These are phyloP conservation scores for Coemansia guatemalensis DNA, from an alignment of 192 early-diverging fungal genomes.

Conservation along the genomic window DNA sequence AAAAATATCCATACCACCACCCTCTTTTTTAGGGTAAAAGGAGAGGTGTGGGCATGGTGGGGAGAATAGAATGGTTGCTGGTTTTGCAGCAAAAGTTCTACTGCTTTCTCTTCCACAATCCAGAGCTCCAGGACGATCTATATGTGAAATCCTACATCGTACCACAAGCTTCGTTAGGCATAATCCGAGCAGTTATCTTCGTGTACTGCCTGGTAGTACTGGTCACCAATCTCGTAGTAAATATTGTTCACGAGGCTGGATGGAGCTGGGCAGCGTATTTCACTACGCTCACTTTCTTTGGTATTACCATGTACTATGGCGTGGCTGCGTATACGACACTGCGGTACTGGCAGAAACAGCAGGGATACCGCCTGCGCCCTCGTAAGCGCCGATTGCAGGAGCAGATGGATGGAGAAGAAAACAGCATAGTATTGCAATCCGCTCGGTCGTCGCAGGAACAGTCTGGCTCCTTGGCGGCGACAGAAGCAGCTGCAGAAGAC, in stretches of 20 bases:
- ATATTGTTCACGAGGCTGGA: conserved; percentile 38
- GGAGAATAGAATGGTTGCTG: background rate
- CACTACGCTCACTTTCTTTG: conserved; percentile 43
- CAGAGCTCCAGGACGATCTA: conserved; percentile 23
- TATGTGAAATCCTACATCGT: conserved; percentile 43
- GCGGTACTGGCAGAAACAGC: background rate
- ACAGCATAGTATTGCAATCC: too few species aligned
- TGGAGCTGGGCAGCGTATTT: conserved; percentile 54
- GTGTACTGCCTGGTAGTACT: conserved; percentile 40
- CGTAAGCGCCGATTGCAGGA: background rate
- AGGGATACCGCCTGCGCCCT: background rate
- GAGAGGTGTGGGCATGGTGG: background rate
- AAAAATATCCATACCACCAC: background rate
- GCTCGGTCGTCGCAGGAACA: too few species aligned
- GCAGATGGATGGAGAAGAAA: too few species aligned
- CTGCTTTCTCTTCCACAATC: conserved; percentile 40
- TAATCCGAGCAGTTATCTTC: conserved; percentile 14
- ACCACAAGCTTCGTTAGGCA: conserved; percentile 16
- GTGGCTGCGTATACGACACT: conserved; percentile 28
- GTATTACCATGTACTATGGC: conserved; percentile 43
- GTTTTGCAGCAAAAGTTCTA: conserved; percentile 3
- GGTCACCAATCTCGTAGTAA: conserved; percentile 28
- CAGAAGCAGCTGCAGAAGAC: too few species aligned
- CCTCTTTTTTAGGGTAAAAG: background rate
- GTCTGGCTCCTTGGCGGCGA: background rate